A percentile compares a stretch with the other conserved stretches of the same genome.
phyloP scores from a whole-genome alignment of 2,329 filamentous ascomycete genomes.

The Zelopaecilomyces penicillatus region DNA sequence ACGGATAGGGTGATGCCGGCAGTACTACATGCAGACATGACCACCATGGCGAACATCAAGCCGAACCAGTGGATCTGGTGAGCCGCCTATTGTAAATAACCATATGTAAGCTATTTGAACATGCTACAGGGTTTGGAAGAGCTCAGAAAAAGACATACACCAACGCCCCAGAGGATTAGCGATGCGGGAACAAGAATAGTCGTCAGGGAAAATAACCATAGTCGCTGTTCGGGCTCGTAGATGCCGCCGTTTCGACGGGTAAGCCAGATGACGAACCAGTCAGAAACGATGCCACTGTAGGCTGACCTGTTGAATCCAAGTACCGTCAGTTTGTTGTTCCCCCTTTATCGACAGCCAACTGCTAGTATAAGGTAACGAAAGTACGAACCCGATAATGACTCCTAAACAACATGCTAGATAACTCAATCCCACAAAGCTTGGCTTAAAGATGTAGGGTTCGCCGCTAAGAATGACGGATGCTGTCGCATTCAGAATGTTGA shows the following conservation, averaged over 20 bases:
- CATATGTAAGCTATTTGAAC: too few species aligned
- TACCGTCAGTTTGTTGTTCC: too few species aligned
- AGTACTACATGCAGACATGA: conserved; percentile 21
- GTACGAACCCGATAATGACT: too few species aligned
- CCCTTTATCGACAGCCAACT: too few species aligned
- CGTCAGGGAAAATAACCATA: conserved; percentile 25
- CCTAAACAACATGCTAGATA: conserved; percentile 24
- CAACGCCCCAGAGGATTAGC: conserved; percentile 41
- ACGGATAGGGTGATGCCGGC: conserved; percentile 22
- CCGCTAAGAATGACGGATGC: conserved; percentile 21
- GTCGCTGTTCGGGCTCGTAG: conserved; percentile 25
- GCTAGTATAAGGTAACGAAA: too few species aligned
- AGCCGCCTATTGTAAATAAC: conserved; percentile 10
- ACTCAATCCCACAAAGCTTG: conserved; percentile 22
- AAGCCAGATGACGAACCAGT: conserved; percentile 21
- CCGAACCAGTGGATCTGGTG: conserved; percentile 26
- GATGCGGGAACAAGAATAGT: conserved; percentile 31
- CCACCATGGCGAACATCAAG: conserved; percentile 23
- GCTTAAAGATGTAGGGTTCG: conserved; percentile 25
- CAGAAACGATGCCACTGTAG: conserved; percentile 18
- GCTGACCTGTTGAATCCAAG: too few species aligned
- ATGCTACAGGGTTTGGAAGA: too few species aligned
- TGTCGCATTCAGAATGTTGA: conserved; percentile 27
- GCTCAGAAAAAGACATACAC: conserved; percentile 9
- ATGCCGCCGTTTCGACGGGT: conserved; percentile 27